phyloP scores from a whole-genome alignment of 148 eudicot genomes.

The Rhododendron mucronatum region DNA sequence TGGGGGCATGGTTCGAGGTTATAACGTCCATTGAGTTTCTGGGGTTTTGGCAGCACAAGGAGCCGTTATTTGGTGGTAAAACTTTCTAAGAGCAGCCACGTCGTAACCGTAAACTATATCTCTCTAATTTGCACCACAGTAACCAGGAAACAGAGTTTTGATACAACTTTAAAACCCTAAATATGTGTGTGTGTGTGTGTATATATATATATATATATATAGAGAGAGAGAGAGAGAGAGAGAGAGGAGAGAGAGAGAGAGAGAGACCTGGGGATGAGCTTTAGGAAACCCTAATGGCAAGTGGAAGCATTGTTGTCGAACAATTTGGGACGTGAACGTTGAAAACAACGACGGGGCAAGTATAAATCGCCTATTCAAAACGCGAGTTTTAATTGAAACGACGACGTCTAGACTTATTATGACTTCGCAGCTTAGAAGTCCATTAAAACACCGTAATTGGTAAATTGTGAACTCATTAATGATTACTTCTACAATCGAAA shows the following conservation, averaged over 20 bases:
- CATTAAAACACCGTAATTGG: no score
- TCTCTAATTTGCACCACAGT: neutral
- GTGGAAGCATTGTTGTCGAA: neutral
- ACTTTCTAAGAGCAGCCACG: neutral
- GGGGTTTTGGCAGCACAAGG: neutral
- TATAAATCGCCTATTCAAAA: no score
- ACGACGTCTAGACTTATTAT: no score
- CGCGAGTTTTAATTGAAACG: no score
- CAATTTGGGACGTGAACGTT: neutral
- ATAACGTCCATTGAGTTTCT: neutral
- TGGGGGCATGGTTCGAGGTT: neutral
- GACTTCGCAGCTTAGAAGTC: no score
- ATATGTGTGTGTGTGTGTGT: no score
- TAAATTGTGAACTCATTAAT: no score
- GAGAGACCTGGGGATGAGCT: neutral
- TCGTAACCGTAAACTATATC: neutral
- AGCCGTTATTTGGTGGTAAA: neutral
- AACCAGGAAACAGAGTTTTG: neutral
- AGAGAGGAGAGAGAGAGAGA: neutral
- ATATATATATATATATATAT: no score
- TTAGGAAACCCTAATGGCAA: neutral
- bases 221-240: no score
- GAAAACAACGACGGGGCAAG: neutral
- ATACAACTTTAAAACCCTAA: neutral
- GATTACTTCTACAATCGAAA: no score